Evolutionary conservation across 1,284 basidiomycete genomes (phyloP), one percentile per base, ranked within the genome.

Genomic region (Kwoniella shivajii): DNA sequence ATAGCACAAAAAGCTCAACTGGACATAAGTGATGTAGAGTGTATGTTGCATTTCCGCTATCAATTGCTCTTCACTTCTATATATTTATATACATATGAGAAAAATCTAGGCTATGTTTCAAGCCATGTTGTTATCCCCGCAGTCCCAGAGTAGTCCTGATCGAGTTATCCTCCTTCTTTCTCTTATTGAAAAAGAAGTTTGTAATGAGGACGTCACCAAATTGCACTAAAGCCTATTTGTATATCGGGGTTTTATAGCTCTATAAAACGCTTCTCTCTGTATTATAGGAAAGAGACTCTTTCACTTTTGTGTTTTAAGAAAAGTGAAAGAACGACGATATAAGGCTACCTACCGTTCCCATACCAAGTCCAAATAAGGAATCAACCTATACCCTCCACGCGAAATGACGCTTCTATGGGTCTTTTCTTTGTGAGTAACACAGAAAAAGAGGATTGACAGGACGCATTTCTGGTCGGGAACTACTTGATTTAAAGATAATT

Each of bases 61-160:
- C n/a, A n/a, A n/a, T n/a, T n/a, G n/a, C n/a, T n/a, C 16, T 24
- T n/a, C 16, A 42, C 41, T 24, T 42, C 7, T 31, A 50, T 20
- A 26, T 14, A 51, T 54, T 55, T 43, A 37, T 24, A 44, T 16
- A 34, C 33, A 37, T 27, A 33, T 37, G 63, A 76, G 41, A 71
- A 67, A 74, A 73, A 78, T 78, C 76, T 78, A 78, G 75, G 76
- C 76, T 63, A 30, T 26, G 30, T 47, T 20, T 6, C 58, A 59
- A 63, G 74, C 68, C 69, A 72, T 73, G 47, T 34, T 26, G 29
- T 56, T 45, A 55, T 16, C 58, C 60, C 64, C 67, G 72, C 76
- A 78, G 75, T 63, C 74, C 73, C 76, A 78, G 77, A 78, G 76
- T 77, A 78, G 77, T 78, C 77, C 77, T 78, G 77, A 78, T 78